These are phyloP conservation scores for Pyrenophora seminiperda DNA, from an alignment of 2,329 filamentous ascomycete genomes.

Conservation along the genomic window DNA sequence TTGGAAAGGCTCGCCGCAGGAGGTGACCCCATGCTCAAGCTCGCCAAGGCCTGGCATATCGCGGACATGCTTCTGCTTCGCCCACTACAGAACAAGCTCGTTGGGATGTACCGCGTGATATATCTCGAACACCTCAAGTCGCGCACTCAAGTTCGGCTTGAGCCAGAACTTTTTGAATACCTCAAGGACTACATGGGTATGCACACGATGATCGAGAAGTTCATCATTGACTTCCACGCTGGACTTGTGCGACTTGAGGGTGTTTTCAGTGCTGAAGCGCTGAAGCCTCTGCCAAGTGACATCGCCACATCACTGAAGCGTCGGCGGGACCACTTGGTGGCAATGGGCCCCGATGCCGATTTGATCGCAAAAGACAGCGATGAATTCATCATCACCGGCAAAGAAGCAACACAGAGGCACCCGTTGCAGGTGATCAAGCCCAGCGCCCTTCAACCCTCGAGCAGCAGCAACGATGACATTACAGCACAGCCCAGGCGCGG, in stretches of 20 bases:
- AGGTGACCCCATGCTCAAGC: constrained; percentile 11
- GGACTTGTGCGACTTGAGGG: constrained; percentile 10
- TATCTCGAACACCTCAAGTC: constrained; percentile 6
- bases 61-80: constrained; percentile 15
- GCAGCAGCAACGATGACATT: no score
- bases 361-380: constrained; percentile 1
- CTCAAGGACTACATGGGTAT: constrained; percentile 14
- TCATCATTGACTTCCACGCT: constrained; percentile 21
- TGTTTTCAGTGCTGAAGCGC: not conserved
- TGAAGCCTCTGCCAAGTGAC: constrained; percentile 6
- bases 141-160: constrained; percentile 3
- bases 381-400: constrained; percentile 5
- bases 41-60: constrained; percentile 24
- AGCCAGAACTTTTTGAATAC: constrained; percentile 9
- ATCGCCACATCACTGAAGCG: constrained; percentile 5
- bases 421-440: constrained; percentile 4
- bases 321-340: not conserved
- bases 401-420: not conserved
- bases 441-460: not conserved
- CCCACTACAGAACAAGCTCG: constrained; percentile 17
- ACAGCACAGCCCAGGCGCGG: not conserved
- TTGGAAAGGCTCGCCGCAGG: constrained; percentile 10
- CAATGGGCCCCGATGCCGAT: not conserved
- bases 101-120: constrained; percentile 15
- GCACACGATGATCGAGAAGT: constrained; percentile 20